A percentile compares a stretch with the other conserved stretches of the same genome.
These are phyloP conservation scores for Pterocarpus macrocarpus DNA, from an alignment of 306 rosid species.

Conservation along the genomic window DNA sequence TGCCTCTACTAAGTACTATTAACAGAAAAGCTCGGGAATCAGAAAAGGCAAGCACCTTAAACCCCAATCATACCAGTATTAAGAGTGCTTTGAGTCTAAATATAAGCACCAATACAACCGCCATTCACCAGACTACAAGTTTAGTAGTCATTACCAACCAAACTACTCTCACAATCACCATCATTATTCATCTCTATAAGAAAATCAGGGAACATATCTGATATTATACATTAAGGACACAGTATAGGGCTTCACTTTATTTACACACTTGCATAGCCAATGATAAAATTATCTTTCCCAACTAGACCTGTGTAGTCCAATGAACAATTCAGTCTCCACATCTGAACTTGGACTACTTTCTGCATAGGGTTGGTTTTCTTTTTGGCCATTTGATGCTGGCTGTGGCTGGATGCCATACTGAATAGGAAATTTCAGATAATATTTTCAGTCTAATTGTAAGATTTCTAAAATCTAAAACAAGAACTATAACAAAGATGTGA, in stretches of 20 bases:
- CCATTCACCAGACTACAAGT: too few species aligned
- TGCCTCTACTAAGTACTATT: too few species aligned
- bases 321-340: constrained; percentile 84
- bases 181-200: too few species aligned
- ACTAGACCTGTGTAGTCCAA: constrained; percentile 68
- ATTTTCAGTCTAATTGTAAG: neutral
- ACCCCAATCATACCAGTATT: too few species aligned
- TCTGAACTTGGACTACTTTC: constrained; percentile 74
- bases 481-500: neutral
- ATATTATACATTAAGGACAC: too few species aligned
- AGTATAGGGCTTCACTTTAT: constrained; percentile 35
- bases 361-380: constrained; percentile 42
- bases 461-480: neutral
- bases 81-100: too few species aligned
- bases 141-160: too few species aligned
- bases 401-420: constrained; percentile 50
- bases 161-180: too few species aligned
- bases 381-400: constrained; percentile 31
- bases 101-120: too few species aligned
- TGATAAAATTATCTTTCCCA: constrained; percentile 25
- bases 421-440: constrained; percentile 12
- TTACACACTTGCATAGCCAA: constrained; percentile 26
- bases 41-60: too few species aligned
- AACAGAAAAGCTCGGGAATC: too few species aligned
- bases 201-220: too few species aligned